Conservation (phyloP, 2,329 filamentous ascomycete species). For the Fusarium continuum region DNA sequence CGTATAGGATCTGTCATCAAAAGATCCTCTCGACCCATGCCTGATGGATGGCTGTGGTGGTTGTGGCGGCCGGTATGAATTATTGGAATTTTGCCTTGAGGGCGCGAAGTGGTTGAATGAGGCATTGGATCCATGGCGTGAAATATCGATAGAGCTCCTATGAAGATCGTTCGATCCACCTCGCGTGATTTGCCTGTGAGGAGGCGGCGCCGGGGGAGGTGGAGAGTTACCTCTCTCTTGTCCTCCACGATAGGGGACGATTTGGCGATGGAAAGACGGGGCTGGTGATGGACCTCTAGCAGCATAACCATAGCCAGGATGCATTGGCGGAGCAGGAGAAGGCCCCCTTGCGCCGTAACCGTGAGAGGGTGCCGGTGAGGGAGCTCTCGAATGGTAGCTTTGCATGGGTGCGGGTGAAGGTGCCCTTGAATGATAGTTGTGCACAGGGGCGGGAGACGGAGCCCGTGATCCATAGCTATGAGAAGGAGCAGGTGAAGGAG, state of each 20-base stretch:
- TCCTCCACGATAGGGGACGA: constrained; percentile 37
- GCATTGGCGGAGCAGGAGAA: constrained; percentile 42
- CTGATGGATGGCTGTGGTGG: constrained; percentile 27
- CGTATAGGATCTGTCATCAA: constrained; percentile 48
- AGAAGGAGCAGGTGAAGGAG: constrained; percentile 47
- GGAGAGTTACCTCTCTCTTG: constrained; percentile 63
- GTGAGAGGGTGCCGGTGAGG: constrained; percentile 43
- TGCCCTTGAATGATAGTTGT: constrained; percentile 21
- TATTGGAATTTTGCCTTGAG: constrained; percentile 52
- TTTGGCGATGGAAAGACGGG: constrained; percentile 45
- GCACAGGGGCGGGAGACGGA: constrained; percentile 42
- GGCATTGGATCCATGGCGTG: constrained; percentile 49
- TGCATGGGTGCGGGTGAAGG: constrained; percentile 34
- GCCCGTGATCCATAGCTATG: constrained; percentile 46
- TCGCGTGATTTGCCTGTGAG: constrained; percentile 74
- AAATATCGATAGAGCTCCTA: constrained; percentile 44
- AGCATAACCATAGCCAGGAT: constrained; percentile 46
- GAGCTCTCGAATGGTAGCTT: constrained; percentile 42
- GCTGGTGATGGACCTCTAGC: constrained; percentile 52
- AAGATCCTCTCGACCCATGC: constrained; percentile 37
- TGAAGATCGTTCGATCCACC: constrained; percentile 52
- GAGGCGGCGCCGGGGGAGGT: constrained; percentile 83
- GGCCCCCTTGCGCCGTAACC: constrained; percentile 48
- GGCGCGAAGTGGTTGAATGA: constrained; percentile 46
- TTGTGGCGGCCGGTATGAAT: constrained; percentile 47